phyloP scores from a whole-genome alignment of 805 yeast genomes.

The Saturnispora quitensis region DNA sequence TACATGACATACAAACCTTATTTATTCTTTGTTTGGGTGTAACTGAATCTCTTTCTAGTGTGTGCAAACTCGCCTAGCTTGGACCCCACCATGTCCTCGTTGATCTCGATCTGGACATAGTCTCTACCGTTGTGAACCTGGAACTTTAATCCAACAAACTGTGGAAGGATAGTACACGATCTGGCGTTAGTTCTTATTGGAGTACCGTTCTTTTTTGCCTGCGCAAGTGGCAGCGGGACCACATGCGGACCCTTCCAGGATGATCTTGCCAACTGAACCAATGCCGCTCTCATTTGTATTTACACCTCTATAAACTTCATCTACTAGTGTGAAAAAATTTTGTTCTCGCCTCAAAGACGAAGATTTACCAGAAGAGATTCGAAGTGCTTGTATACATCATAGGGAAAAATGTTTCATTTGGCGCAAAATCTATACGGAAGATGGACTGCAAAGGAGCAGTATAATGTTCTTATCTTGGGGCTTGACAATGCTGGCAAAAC shows the following conservation, averaged over 20 bases:
- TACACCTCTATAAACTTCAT: background rate
- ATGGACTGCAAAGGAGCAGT: constrained; percentile 56
- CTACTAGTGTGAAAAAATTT: background rate
- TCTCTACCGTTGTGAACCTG: constrained; percentile 96
- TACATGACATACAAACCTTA: constrained; percentile 9
- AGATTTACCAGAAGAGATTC: background rate
- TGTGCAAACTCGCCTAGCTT: constrained; percentile 94
- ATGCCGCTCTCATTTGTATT: constrained; percentile 30
- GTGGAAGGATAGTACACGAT: constrained; percentile 89
- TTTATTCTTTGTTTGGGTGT: constrained; percentile 68
- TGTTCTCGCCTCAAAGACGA: background rate
- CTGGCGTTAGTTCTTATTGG: constrained; percentile 96
- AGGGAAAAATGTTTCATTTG: constrained; percentile 53
- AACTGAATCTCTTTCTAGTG: constrained; percentile 80
- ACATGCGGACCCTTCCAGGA: constrained; percentile 81
- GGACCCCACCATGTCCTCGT: constrained; percentile 95
- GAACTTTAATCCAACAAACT: constrained; percentile 88
- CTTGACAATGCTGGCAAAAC: constrained; percentile 96
- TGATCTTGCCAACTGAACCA: constrained; percentile 38
- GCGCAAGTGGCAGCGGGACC: constrained; percentile 88
- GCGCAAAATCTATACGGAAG: constrained; percentile 51
- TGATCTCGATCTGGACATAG: constrained; percentile 76
- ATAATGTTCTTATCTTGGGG: constrained; percentile 75
- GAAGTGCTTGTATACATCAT: background rate
- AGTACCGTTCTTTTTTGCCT: constrained; percentile 68